Conservation (phyloP, 2,329 filamentous ascomycete genomes). For the Ceratocystis papillata region DNA sequence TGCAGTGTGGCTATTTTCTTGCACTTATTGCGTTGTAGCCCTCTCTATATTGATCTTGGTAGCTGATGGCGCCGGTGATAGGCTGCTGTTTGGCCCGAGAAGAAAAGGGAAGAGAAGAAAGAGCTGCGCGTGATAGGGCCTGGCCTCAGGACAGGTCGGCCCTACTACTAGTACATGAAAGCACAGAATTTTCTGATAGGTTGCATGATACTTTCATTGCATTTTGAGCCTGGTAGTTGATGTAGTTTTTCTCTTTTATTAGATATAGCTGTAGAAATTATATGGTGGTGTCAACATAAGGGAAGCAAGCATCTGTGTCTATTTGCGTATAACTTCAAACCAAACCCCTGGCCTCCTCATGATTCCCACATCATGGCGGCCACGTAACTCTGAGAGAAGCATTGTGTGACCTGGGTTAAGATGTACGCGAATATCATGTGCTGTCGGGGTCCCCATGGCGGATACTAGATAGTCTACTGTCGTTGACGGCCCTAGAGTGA, state of each 20-base stretch:
- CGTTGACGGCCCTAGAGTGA: slow-evolving; percentile 7
- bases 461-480: slow-evolving; percentile 15
- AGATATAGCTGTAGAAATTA: no score
- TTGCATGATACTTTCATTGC: background rate
- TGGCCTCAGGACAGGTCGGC: background rate
- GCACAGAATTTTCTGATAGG: background rate
- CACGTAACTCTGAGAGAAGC: slow-evolving; percentile 12
- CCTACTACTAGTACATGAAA: background rate
- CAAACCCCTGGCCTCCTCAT: slow-evolving; percentile 13
- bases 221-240: background rate
- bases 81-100: background rate
- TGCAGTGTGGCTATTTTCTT: background rate
- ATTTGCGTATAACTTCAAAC: slow-evolving; percentile 9
- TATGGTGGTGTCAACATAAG: background rate
- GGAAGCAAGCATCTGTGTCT: background rate
- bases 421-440: slow-evolving; percentile 13
- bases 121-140: background rate
- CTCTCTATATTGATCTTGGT: background rate
- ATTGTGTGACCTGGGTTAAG: background rate
- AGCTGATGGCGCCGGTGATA: background rate
- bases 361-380: slow-evolving; percentile 8
- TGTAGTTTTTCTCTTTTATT: no score
- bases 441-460: background rate
- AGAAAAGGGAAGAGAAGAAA: background rate
- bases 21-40: background rate